Percentiles rank a stretch among this genome's conserved stretches.
Conservation (phyloP, 495 filamentous ascomycete species). For the Aspergillus conjunctus region DNA sequence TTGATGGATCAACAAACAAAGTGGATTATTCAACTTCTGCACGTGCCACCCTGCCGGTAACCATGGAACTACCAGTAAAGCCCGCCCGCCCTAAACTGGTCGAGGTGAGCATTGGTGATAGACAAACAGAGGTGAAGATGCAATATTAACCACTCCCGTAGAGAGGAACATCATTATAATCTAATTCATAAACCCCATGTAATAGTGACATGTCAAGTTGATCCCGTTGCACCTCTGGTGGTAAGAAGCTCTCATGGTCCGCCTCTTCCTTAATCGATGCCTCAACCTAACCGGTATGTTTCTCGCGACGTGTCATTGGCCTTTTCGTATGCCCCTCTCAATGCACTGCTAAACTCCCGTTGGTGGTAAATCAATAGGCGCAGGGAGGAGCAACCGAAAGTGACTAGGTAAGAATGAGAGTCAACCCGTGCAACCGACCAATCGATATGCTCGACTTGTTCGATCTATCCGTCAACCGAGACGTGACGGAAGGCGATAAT, state of each 20-base stretch:
- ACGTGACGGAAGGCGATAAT: not conserved
- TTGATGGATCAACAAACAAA: constrained; percentile 1
- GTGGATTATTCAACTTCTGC: constrained; percentile 6
- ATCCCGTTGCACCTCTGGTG: too few species aligned
- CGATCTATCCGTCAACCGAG: not conserved
- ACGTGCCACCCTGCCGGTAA: constrained; percentile 3
- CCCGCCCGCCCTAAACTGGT: not conserved
- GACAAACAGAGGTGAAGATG: not conserved
- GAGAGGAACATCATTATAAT: too few species aligned
- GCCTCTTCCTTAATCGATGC: not conserved
- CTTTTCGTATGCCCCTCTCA: not conserved
- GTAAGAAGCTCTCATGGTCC: too few species aligned
- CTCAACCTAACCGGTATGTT: too few species aligned
- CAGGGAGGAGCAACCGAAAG: not conserved
- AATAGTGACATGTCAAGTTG: too few species aligned
- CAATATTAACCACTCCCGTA: too few species aligned
- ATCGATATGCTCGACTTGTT: not conserved
- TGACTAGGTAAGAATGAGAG: not conserved
- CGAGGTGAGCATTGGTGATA: not conserved
- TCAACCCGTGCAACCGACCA: not conserved
- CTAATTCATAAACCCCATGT: too few species aligned
- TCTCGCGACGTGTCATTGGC: not conserved
- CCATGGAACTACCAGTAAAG: constrained; percentile 1
- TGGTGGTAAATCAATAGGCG: not conserved
- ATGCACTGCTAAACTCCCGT: not conserved